These are phyloP conservation scores for Pulchroboletus neoregius DNA, from an alignment of 1,284 basidiomycete species.

Conservation along the genomic window DNA sequence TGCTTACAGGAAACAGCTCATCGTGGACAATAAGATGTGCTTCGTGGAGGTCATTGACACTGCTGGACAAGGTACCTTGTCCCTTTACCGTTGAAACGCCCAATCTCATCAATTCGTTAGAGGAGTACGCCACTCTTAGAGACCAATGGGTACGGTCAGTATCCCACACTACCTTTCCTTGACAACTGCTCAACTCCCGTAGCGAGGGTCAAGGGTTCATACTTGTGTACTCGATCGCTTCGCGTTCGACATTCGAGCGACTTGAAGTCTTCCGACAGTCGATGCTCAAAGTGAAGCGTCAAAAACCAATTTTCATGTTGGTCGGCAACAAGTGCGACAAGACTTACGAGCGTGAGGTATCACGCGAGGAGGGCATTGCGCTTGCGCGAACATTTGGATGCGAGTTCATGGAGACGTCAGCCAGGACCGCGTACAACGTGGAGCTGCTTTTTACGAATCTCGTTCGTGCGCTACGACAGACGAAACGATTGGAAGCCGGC, in stretches of 20 bases:
- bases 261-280: slow-evolving; percentile 94
- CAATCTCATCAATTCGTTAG: slow-evolving; percentile 39
- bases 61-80: slow-evolving; percentile 80
- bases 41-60: slow-evolving; percentile 93
- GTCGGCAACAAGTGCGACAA: slow-evolving; percentile 94
- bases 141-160: slow-evolving; percentile 98
- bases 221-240: slow-evolving; percentile 97
- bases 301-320: slow-evolving; percentile 80
- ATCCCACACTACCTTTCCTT: slow-evolving; percentile 2
- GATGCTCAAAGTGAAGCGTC: slow-evolving; percentile 90
- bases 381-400: slow-evolving; percentile 88
- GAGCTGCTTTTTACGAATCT: slow-evolving; percentile 90
- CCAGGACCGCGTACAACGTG: slow-evolving; percentile 94
- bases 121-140: slow-evolving; percentile 95
- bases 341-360: slow-evolving; percentile 81
- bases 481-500: slow-evolving; percentile 35
- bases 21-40: slow-evolving; percentile 89
- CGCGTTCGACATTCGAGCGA: slow-evolving; percentile 90
- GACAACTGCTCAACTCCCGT: slow-evolving; percentile 10
- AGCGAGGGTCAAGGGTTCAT: slow-evolving; percentile 99
- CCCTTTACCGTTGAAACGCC: slow-evolving; percentile 6
- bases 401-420: slow-evolving; percentile 95
- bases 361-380: slow-evolving; percentile 81
- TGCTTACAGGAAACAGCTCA: slow-evolving; percentile 88
- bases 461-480: slow-evolving; percentile 83